A percentile compares a stretch with the other conserved stretches of the same genome.
These are phyloP conservation scores for Ceratocystis smalleyi DNA, from an alignment of 2,329 filamentous ascomycete species.

Conservation along the genomic window DNA sequence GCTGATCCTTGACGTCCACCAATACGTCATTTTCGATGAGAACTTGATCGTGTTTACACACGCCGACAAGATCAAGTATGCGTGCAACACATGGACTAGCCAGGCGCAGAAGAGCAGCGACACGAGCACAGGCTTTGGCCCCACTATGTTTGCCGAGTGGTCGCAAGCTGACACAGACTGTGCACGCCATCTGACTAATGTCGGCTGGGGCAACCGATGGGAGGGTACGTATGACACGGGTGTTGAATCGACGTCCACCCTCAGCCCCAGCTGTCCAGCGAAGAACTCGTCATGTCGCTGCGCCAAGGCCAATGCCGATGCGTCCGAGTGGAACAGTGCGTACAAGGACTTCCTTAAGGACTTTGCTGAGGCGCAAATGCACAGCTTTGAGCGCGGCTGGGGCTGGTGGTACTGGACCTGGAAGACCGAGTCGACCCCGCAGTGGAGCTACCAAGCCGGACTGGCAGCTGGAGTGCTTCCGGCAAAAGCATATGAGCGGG, in stretches of 20 bases:
- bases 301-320: constrained; percentile 56
- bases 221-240: constrained; percentile 67
- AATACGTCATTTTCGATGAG: constrained; percentile 95
- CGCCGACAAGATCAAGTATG: constrained; percentile 68
- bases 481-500: constrained; percentile 50
- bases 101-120: constrained; percentile 62
- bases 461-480: constrained; percentile 67
- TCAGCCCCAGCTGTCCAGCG: constrained; percentile 60
- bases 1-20: constrained; percentile 87
- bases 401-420: constrained; percentile 99
- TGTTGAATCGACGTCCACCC: constrained; percentile 43
- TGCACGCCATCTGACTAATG: constrained; percentile 71
- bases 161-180: constrained; percentile 96
- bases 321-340: constrained; percentile 45
- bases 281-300: constrained; percentile 55
- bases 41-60: constrained; percentile 72
- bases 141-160: constrained; percentile 93
- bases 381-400: constrained; percentile 79
- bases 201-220: constrained; percentile 79
- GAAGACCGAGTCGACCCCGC: constrained; percentile 69
- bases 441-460: constrained; percentile 86
- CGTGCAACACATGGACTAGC: constrained; percentile 71
- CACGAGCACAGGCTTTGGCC: constrained; percentile 66
- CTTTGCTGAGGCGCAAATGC: constrained; percentile 94
- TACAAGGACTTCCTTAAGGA: constrained; percentile 80